Conservation (phyloP, 768 basidiomycete species). For the Leccinum incarnatum region DNA sequence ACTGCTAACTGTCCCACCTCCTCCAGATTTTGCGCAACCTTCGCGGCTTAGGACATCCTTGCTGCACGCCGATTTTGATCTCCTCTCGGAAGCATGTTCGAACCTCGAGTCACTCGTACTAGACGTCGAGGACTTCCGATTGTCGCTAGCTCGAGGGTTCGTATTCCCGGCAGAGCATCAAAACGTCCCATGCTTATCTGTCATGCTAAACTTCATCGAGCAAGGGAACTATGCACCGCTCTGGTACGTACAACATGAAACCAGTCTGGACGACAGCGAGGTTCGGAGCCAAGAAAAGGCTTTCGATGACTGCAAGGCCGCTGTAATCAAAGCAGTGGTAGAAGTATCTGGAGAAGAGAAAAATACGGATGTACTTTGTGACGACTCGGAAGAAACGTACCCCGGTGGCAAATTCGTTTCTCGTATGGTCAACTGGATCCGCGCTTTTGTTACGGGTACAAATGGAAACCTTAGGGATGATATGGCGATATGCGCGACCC, state of each 20-base stretch:
- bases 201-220: constrained; percentile 74
- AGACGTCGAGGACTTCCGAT: constrained; percentile 74
- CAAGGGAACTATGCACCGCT: constrained; percentile 62
- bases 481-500: constrained; percentile 76
- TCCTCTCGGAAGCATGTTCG: constrained; percentile 71
- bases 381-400: constrained; percentile 49
- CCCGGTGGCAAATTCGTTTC: constrained; percentile 73
- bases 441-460: constrained; percentile 44
- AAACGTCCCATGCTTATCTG: constrained; percentile 55
- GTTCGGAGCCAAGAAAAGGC: constrained; percentile 63
- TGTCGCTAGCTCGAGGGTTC: constrained; percentile 65
- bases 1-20: no score
- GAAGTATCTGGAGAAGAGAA: constrained; percentile 81
- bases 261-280: constrained; percentile 38
- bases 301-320: constrained; percentile 82
- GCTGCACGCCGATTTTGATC: constrained; percentile 64
- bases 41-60: constrained; percentile 45
- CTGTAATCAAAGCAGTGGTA: constrained; percentile 80
- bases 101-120: constrained; percentile 74
- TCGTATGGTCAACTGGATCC: constrained; percentile 76
- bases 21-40: constrained; percentile 35
- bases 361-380: constrained; percentile 78
- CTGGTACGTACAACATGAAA: constrained; percentile 49
- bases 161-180: constrained; percentile 56
- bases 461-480: constrained; percentile 56